Conservation (phyloP, 192 early-diverging fungal species). For the Diversispora epigaea region DNA sequence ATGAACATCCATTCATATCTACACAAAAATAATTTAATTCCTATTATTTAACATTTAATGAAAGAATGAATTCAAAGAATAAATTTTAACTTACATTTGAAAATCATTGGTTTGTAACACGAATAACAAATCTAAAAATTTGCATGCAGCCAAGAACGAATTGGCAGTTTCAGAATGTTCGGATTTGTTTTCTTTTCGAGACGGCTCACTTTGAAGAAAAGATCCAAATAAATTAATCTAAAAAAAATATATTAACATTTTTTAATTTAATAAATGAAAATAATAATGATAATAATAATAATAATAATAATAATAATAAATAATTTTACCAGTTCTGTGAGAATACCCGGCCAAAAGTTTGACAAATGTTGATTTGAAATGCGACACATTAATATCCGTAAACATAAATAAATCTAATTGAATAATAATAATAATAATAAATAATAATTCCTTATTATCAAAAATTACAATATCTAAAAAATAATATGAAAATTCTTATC, state of each 20-base stretch:
- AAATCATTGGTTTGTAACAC: conserved; percentile 81
- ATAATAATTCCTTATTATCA: background rate
- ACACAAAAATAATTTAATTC: background rate
- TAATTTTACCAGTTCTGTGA: conserved; percentile 76
- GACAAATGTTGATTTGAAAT: conserved; percentile 79
- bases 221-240: conserved; percentile 68
- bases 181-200: conserved; percentile 19
- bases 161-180: conserved; percentile 65
- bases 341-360: conserved; percentile 88
- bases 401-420: conserved; percentile 68
- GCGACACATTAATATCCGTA: conserved; percentile 77
- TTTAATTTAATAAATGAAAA: background rate
- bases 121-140: conserved; percentile 82
- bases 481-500: background rate
- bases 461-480: background rate
- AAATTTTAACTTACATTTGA: conserved; percentile 63
- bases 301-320: background rate
- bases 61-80: background rate
- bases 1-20: conserved; percentile 97
- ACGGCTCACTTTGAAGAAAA: conserved; percentile 47
- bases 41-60: background rate
- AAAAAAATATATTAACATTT: background rate
- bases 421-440: background rate
- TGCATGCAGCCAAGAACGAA: conserved; percentile 80
- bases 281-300: background rate